A percentile compares a stretch with the other conserved stretches of the same genome.
Evolutionary conservation across 345 rosid species (phyloP).

Genomic region (Eucalyptus decipiens): DNA sequence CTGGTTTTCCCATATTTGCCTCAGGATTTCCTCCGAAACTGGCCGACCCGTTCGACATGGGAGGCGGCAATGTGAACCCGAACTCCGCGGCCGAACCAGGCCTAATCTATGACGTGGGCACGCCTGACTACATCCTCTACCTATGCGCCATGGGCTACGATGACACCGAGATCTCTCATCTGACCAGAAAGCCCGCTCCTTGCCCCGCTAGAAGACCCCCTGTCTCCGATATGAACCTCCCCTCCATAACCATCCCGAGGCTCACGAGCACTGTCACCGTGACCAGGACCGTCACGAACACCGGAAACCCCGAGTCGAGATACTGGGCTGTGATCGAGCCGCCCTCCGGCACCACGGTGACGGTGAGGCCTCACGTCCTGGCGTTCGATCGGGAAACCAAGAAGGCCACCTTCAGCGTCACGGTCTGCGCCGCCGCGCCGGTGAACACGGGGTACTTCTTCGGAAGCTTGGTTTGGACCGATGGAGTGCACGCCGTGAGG

Average conservation of each 20-base stretch:
- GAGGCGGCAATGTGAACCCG: conserved; percentile 53
- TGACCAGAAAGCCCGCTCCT: background rate
- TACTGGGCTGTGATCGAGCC: conserved; percentile 31
- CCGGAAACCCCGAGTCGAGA: conserved; percentile 21
- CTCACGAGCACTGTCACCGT: conserved; percentile 15
- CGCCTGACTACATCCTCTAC: conserved; percentile 36
- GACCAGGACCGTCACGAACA: conserved; percentile 52
- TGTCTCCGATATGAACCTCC: conserved; percentile 38
- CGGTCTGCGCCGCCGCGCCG: background rate
- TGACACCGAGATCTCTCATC: conserved; percentile 16
- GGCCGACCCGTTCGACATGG: conserved; percentile 59
- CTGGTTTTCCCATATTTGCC: conserved; percentile 37
- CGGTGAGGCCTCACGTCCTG: conserved; percentile 17
- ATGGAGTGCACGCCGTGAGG: conserved; percentile 27
- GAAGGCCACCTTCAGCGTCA: conserved; percentile 11
- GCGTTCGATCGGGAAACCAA: conserved; percentile 5
- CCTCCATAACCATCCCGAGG: conserved; percentile 52
- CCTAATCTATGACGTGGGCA: conserved; percentile 44
- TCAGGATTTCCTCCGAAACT: conserved; percentile 37
- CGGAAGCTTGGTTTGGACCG: conserved; percentile 61
- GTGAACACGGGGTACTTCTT: conserved; percentile 33
- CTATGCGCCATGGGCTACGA: conserved; percentile 49
- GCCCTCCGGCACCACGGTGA: conserved; percentile 15
- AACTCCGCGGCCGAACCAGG: conserved; percentile 45
- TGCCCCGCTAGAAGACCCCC: conserved; percentile 18